Evolutionary conservation across 1,284 basidiomycete genomes (phyloP).

Genomic region (Sporisorium iseilematis-ciliati): DNA sequence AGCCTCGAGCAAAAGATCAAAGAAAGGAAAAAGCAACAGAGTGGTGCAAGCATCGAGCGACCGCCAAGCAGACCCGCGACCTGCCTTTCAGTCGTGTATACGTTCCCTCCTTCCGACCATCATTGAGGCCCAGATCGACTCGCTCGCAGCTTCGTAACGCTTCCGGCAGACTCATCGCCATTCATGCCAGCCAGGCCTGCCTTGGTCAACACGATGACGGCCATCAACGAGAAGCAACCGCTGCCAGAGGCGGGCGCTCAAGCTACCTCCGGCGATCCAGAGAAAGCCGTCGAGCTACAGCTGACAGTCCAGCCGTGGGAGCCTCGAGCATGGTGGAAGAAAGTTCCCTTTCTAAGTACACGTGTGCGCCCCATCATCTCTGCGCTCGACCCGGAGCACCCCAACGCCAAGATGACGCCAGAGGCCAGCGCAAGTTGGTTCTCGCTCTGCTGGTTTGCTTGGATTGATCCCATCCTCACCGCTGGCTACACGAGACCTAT

Average conservation of each 20-base stretch:
- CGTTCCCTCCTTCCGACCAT: no score
- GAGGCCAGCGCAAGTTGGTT: conserved; percentile 31
- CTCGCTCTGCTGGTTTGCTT: conserved; percentile 40
- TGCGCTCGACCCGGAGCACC: conserved; percentile 16
- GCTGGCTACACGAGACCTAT: conserved; percentile 50
- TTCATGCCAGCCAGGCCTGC: no score
- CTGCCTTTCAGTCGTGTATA: no score
- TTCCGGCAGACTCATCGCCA: no score
- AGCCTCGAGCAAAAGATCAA: no score
- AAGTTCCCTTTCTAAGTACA: conserved; percentile 24
- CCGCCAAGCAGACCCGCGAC: no score
- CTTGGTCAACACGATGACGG: no score
- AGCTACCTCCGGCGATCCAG: conserved; percentile 9
- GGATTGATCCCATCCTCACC: conserved; percentile 40
- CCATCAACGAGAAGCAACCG: not conserved
- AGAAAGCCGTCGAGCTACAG: conserved; percentile 9
- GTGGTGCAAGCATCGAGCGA: no score
- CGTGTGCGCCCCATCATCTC: conserved; percentile 24
- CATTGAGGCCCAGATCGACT: no score
- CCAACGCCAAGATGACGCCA: conserved; percentile 28
- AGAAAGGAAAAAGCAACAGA: no score
- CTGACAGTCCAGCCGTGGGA: conserved; percentile 20
- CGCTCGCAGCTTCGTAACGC: no score
- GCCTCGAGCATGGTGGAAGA: conserved; percentile 29
- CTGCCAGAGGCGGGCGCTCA: not conserved